These are phyloP conservation scores for Nicotiana otophora DNA, from an alignment of 257 asterid genomes.

Conservation along the genomic window DNA sequence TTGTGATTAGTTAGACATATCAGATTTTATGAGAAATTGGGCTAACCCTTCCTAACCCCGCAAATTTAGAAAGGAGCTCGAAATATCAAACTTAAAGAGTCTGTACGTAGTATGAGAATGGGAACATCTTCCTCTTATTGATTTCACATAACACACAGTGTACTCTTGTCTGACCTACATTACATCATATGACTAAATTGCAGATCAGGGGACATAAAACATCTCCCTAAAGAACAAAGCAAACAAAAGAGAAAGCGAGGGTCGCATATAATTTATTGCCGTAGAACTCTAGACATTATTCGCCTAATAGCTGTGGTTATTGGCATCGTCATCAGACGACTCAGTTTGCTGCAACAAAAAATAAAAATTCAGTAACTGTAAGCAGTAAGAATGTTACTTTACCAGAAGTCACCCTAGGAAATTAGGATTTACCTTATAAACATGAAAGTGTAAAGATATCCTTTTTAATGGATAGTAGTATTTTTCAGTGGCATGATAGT, in stretches of 20 bases:
- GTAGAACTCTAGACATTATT: conserved; percentile 4
- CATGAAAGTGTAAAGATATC: not conserved
- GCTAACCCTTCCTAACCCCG: not conserved
- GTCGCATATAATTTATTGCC: not conserved
- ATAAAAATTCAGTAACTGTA: not conserved
- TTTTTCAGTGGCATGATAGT: too few species aligned
- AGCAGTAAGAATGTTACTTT: not conserved
- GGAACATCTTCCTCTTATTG: not conserved
- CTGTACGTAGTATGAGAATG: not conserved
- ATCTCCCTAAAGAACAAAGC: not conserved
- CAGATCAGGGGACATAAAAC: not conserved
- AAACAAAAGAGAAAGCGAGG: not conserved
- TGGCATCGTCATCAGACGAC: not conserved
- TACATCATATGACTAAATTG: not conserved
- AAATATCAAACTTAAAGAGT: not conserved
- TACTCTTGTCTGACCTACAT: conserved; percentile 8
- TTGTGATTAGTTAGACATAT: not conserved
- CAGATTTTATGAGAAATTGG: not conserved
- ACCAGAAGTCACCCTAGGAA: not conserved
- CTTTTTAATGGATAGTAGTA: too few species aligned
- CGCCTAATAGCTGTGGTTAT: not conserved
- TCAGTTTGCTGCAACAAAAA: conserved; percentile 27
- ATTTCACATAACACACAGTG: not conserved
- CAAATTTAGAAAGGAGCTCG: not conserved
- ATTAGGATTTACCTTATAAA: not conserved